A percentile compares a stretch with the other conserved stretches of the same genome.
phyloP scores from a whole-genome alignment of 768 basidiomycete species.

The Boletus patriciae region DNA sequence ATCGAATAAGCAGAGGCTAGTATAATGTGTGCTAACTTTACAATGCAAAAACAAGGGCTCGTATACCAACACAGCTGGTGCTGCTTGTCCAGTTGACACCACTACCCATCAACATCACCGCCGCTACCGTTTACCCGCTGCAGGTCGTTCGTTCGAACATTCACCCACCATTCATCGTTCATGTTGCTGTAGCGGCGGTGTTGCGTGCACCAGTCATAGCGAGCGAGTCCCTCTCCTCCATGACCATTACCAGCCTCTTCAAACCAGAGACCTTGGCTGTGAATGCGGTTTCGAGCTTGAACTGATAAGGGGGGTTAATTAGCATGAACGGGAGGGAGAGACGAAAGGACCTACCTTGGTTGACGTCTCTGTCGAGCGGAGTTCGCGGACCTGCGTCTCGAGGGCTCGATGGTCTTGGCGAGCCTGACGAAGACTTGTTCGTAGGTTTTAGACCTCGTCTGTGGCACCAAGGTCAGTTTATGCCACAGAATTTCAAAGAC shows the following conservation, averaged over 20 bases:
- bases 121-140: too few relatives aligned
- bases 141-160: too few relatives aligned
- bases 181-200: too few relatives aligned
- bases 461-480: slow-evolving; percentile 1
- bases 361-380: slow-evolving; percentile 72
- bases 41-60: too few relatives aligned
- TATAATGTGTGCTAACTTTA: too few relatives aligned
- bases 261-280: slow-evolving; percentile 73
- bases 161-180: too few relatives aligned
- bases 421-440: slow-evolving; percentile 68
- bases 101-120: too few relatives aligned
- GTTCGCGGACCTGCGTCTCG: slow-evolving; percentile 68
- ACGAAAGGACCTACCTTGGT: slow-evolving; percentile 53
- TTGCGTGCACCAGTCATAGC: too few relatives aligned
- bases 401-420: slow-evolving; percentile 69
- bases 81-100: too few relatives aligned
- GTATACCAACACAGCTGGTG: too few relatives aligned
- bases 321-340: neutral
- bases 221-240: slow-evolving; percentile 92
- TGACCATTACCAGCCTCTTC: slow-evolving; percentile 72
- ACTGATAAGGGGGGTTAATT: slow-evolving; percentile 46
- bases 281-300: slow-evolving; percentile 83
- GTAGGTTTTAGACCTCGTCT: slow-evolving; percentile 75
- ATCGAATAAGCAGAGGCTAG: too few relatives aligned
- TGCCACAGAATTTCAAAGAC: neutral